Evolutionary conservation across 208 protist species (phyloP).

Genomic region (Wallacemonas sp.): DNA sequence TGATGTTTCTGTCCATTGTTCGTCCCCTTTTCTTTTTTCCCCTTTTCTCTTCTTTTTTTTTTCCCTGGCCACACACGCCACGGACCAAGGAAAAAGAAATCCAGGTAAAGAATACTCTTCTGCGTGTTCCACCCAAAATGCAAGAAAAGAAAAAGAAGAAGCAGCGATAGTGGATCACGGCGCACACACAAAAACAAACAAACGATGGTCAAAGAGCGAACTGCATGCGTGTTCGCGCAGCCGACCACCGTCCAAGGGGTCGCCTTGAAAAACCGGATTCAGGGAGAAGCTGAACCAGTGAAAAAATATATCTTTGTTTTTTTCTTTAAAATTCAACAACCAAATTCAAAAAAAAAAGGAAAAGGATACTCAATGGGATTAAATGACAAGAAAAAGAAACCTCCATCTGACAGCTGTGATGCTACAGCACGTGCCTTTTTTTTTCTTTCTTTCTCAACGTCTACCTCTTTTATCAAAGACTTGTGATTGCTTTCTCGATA

Average conservation of each 20-base stretch:
- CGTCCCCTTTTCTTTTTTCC: not conserved
- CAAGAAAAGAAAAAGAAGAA: no score
- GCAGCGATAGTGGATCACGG: no score
- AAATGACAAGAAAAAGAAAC: not conserved
- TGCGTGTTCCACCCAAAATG: slow-evolving; percentile 5
- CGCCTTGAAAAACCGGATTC: not conserved
- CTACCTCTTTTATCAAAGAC: slow-evolving; percentile 11
- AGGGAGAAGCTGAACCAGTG: not conserved
- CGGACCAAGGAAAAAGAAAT: slow-evolving; percentile 1
- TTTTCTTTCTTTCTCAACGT: no score
- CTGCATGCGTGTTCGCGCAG: slow-evolving; percentile 7
- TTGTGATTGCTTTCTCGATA: not conserved
- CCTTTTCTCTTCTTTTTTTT: slow-evolving; percentile 1
- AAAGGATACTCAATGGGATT: not conserved
- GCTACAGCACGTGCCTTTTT: not conserved
- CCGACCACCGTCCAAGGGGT: not conserved
- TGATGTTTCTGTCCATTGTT: slow-evolving; percentile 12
- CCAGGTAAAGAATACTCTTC: slow-evolving; percentile 9
- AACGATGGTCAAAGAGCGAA: no score
- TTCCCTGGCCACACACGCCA: not conserved
- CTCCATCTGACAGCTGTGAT: no score
- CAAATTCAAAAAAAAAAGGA: slow-evolving; percentile 21
- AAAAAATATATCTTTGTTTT: slow-evolving; percentile 20
- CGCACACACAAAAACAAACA: no score
- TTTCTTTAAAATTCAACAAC: slow-evolving; percentile 1